Evolutionary conservation across 2,329 filamentous ascomycete genomes (phyloP).

Genomic region (Cladosporium sphaerospermum): DNA sequence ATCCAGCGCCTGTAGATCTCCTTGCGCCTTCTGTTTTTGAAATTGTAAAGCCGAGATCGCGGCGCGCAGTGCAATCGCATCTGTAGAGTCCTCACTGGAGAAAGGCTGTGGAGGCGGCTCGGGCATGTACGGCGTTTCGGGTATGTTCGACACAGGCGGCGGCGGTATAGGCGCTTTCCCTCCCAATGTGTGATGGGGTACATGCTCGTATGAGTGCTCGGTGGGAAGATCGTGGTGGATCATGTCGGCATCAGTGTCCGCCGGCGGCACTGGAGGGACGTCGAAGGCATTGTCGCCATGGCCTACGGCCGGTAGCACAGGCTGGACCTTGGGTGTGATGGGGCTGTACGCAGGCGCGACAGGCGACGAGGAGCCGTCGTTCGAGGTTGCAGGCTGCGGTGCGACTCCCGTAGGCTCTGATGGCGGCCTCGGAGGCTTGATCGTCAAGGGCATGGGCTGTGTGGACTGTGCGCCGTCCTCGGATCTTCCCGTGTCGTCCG

Average conservation of each 20-base stretch:
- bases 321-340: slow-evolving; percentile 30
- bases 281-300: slow-evolving; percentile 8
- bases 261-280: slow-evolving; percentile 5
- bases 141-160: slow-evolving; percentile 13
- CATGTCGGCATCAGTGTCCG: slow-evolving; percentile 8
- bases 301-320: slow-evolving; percentile 20
- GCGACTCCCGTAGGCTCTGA: slow-evolving; percentile 6
- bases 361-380: slow-evolving; percentile 11
- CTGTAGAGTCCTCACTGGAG: slow-evolving; percentile 58
- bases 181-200: neutral
- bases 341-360: slow-evolving; percentile 25
- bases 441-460: slow-evolving; percentile 22
- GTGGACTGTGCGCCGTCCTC: slow-evolving; percentile 10
- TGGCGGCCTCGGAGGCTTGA: slow-evolving; percentile 20
- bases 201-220: neutral
- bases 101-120: slow-evolving; percentile 41
- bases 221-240: slow-evolving; percentile 1
- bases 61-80: slow-evolving; percentile 78
- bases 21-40: slow-evolving; percentile 69
- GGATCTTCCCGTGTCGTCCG: slow-evolving; percentile 8
- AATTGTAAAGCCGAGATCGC: slow-evolving; percentile 83
- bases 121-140: slow-evolving; percentile 32
- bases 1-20: slow-evolving; percentile 66
- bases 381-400: slow-evolving; percentile 7
- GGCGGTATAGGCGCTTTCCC: slow-evolving; percentile 12